Conservation (phyloP, 1,139 yeast genomes). For the Lodderomyces metapsilosis region DNA sequence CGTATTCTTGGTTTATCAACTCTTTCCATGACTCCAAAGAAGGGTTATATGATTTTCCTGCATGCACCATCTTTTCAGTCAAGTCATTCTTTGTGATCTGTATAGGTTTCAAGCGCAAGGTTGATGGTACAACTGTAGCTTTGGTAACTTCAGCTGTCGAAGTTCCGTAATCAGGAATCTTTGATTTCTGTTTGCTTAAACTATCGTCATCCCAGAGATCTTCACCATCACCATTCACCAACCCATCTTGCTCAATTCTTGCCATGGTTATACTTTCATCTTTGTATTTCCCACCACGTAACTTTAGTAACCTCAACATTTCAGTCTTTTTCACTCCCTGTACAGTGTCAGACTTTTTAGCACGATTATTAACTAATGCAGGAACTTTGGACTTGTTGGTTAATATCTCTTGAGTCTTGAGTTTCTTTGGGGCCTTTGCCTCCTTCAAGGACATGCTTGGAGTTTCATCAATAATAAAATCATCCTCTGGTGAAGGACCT, state of each 20-base stretch:
- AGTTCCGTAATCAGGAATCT: conserved; percentile 38
- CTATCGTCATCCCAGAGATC: conserved; percentile 63
- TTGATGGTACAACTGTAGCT: conserved; percentile 55
- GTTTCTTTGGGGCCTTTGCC: conserved; percentile 35
- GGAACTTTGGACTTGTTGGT: conserved; percentile 77
- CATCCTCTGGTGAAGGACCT: conserved; percentile 48
- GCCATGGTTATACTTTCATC: conserved; percentile 55
- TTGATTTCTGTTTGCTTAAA: conserved; percentile 11
- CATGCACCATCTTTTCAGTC: conserved; percentile 42
- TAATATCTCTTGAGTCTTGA: conserved; percentile 75
- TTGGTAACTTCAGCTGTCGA: conserved; percentile 49
- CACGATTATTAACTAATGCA: conserved; percentile 48
- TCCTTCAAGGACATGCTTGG: conserved; percentile 11
- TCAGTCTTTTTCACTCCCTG: conserved; percentile 72
- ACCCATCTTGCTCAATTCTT: conserved; percentile 60
- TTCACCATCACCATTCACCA: conserved; percentile 46
- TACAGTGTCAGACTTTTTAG: conserved; percentile 36
- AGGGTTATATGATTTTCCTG: conserved; percentile 94
- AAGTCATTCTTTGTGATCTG: conserved; percentile 41
- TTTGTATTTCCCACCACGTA: conserved; percentile 79
- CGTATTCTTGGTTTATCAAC: conserved; percentile 66
- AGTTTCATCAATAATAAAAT: conserved; percentile 69
- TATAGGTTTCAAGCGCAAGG: conserved; percentile 56
- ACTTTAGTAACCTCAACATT: conserved; percentile 64
- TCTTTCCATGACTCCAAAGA: conserved; percentile 79